Base-by-base conservation (phyloP, 2,329 filamentous ascomycete species). In the Fusarium subglutinans region DNA sequence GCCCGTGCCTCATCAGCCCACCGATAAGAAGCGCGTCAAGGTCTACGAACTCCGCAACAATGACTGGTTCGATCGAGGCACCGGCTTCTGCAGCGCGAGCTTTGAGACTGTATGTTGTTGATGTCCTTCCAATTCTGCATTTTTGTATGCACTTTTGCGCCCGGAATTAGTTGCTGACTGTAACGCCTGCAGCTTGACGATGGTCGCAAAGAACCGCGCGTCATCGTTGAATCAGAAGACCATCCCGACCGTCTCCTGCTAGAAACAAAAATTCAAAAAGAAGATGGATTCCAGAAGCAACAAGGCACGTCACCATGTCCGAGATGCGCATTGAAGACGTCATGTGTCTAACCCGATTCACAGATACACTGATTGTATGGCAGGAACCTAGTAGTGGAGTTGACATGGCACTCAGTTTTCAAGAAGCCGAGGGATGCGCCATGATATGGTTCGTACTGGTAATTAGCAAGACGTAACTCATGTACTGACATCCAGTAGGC, bases 41-140 rank as follows among this genome's bases (percentile, higher is more conserved):
- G 96, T 99, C 82, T 99, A 99, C 84, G 96, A 98, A 87, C 90
- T 99, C 80, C 94, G 94, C 83, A 95, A 98, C 85, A 98, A 97
- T 88, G 96, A 98, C 90, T 99, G 96, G 96, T 98, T 96, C 82
- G 96, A 99, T 85, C 90, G 96, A 80, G 96, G 96, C 74, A 99
- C 96, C 54, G 96, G 96, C 72, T 98, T 98, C 83, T 98, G 96
- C 83, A 94, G 91, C 69, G 95, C 95, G 54, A 89, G 91, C 74
- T 90, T 93, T 74, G 85, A 92, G 73, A 89, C 91, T 82, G 93
- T 96, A 90, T 82, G 93, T 66, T 82, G 57, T 44, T 60, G n/a
- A 70, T 66, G 70, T 38, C 59, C 63, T 58, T 47, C 44, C 53
- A 64, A 48, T 51, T 51, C n/a, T 67, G 44, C 48, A 44, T 41